Evolutionary conservation across 257 asterid species (phyloP).

Genomic region (Solanum habrochaites): DNA sequence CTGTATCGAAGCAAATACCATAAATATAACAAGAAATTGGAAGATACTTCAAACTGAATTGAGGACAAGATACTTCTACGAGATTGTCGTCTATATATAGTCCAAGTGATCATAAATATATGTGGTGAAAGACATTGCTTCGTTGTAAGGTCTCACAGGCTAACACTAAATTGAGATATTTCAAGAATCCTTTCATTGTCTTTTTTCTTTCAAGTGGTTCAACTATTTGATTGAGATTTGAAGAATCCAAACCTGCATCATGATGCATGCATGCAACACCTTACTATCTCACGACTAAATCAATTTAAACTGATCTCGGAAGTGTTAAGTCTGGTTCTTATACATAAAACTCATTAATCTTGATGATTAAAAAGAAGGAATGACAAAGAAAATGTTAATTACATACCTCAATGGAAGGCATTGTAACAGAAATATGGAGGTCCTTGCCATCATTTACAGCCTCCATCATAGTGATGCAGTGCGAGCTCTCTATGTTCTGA

Average conservation of each 20-base stretch:
- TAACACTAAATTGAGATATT: not conserved
- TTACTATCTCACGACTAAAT: not conserved
- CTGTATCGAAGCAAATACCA: conserved; percentile 3
- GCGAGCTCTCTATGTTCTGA: conserved; percentile 46
- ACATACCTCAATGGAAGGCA: conserved; percentile 49
- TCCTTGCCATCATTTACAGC: conserved; percentile 36
- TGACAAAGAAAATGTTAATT: not conserved
- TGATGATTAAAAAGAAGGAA: not conserved
- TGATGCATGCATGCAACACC: not conserved
- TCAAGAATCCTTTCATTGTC: not conserved
- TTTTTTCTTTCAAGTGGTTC: not conserved
- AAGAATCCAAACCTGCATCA: not conserved
- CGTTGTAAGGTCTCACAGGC: not conserved
- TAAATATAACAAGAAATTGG: not conserved
- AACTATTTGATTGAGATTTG: not conserved
- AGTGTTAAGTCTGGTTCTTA: not conserved
- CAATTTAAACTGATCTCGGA: not conserved
- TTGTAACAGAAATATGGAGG: conserved; percentile 40
- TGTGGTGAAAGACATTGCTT: not conserved
- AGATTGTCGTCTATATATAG: not conserved
- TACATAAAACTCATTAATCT: not conserved
- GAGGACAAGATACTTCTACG: not conserved
- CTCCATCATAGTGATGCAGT: conserved; percentile 48
- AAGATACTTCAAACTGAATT: not conserved
- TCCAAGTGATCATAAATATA: not conserved